phyloP scores from a whole-genome alignment of 805 yeast species.

The Teunomyces panamensis region DNA sequence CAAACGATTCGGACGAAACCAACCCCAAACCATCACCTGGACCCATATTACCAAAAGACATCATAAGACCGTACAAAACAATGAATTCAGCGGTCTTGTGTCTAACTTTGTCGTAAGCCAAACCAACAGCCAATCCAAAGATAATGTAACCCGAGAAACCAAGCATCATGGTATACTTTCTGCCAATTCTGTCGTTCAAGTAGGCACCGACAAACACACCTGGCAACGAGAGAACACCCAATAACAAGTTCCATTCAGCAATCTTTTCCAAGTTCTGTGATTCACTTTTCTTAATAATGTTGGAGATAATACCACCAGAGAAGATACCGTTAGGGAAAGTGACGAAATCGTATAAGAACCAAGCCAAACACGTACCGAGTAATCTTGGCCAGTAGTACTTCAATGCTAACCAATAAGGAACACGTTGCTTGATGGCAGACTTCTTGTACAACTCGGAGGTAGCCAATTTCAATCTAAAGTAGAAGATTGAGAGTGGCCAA shows the following conservation, averaged over 20 bases:
- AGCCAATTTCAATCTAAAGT: constrained; percentile 68
- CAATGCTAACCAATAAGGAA: constrained; percentile 53
- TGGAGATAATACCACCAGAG: constrained; percentile 54
- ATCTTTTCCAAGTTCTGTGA: constrained; percentile 46
- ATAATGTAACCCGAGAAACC: constrained; percentile 72
- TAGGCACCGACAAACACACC: constrained; percentile 71
- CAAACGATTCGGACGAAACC: constrained; percentile 63
- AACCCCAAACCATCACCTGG: constrained; percentile 79
- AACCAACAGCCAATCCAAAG: constrained; percentile 69
- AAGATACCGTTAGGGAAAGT: constrained; percentile 78
- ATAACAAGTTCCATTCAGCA: constrained; percentile 72
- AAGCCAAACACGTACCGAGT: constrained; percentile 68
- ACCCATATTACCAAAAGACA: constrained; percentile 68
- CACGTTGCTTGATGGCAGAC: constrained; percentile 56
- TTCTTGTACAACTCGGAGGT: constrained; percentile 62
- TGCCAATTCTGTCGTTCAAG: constrained; percentile 61
- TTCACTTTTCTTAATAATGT: constrained; percentile 37
- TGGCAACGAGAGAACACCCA: constrained; percentile 66
- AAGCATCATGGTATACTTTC: constrained; percentile 66
- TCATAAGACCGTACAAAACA: constrained; percentile 71
- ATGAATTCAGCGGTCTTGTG: constrained; percentile 63
- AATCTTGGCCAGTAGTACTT: constrained; percentile 68
- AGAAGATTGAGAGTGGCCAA: constrained; percentile 72
- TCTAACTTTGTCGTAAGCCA: constrained; percentile 53
- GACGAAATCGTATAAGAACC: constrained; percentile 82